Percentiles rank a stretch among this genome's conserved stretches.
Conservation (phyloP, 192 early-diverging fungal species). For the Linnemannia exigua region DNA sequence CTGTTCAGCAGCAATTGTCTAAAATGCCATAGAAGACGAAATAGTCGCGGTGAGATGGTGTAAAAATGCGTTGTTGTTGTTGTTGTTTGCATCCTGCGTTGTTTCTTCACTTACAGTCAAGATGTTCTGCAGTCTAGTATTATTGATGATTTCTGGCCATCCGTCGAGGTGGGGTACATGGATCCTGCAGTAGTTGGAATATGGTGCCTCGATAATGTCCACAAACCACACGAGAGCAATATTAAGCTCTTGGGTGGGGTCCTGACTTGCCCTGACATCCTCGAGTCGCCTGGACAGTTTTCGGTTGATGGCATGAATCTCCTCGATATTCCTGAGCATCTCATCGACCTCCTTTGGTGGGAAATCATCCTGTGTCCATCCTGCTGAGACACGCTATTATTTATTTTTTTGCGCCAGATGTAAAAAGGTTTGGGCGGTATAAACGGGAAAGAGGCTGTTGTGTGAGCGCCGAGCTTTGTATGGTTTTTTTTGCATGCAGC, state of each 20-base stretch:
- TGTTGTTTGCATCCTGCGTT: not conserved
- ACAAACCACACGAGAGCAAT: conserved; percentile 43
- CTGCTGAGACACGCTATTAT: conserved; percentile 61
- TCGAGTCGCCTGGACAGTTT: conserved; percentile 44
- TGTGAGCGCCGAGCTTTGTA: conserved; percentile 6
- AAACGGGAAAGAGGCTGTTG: not conserved
- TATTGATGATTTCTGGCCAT: conserved; percentile 62
- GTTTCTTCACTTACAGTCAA: conserved; percentile 54
- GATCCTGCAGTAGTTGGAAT: conserved; percentile 65
- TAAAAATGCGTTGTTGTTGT: too few relatives aligned
- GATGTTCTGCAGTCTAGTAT: conserved; percentile 54
- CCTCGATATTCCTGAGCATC: conserved; percentile 59
- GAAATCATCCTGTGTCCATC: conserved; percentile 63
- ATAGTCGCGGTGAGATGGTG: not conserved
- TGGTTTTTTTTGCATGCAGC: too few relatives aligned
- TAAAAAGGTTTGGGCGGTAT: not conserved
- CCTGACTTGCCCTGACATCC: conserved; percentile 14
- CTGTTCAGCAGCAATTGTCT: conserved; percentile 62
- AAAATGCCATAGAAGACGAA: not conserved
- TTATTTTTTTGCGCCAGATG: not conserved
- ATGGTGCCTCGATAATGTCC: conserved; percentile 67
- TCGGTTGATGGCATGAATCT: conserved; percentile 60
- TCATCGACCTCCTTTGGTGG: conserved; percentile 64
- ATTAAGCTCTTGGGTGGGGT: conserved; percentile 1
- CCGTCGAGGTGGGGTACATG: conserved; percentile 61